Evolutionary conservation across 768 basidiomycete species (phyloP).

Genomic region (Mycena olivaceomarginata): DNA sequence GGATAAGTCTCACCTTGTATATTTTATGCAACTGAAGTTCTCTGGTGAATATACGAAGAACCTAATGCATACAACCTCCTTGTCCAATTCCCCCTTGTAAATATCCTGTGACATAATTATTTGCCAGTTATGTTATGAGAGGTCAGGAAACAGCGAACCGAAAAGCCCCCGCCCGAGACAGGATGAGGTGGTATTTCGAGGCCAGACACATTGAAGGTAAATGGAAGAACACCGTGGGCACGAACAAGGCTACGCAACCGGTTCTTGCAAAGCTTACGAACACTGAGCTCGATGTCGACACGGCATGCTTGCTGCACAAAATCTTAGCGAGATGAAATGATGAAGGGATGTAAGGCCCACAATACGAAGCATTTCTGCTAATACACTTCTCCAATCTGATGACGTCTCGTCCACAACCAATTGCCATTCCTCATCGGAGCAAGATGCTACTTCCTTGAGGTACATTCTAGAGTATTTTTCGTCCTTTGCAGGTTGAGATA

Average conservation of each 20-base stretch:
- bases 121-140: not conserved
- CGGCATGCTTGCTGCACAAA: slow-evolving; percentile 13
- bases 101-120: not conserved
- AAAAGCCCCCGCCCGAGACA: slow-evolving; percentile 20
- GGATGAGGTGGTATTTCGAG: slow-evolving; percentile 15
- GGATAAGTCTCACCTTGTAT: slow-evolving; percentile 31
- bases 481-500: no score
- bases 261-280: slow-evolving; percentile 14
- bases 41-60: not conserved
- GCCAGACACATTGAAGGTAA: slow-evolving; percentile 20
- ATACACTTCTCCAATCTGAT: slow-evolving; percentile 11
- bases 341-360: slow-evolving; percentile 8
- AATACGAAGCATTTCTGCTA: slow-evolving; percentile 14
- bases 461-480: no score
- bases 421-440: slow-evolving; percentile 15
- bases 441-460: not conserved
- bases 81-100: not conserved
- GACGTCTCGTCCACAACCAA: slow-evolving; percentile 4
- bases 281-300: slow-evolving; percentile 12
- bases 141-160: slow-evolving; percentile 15
- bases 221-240: slow-evolving; percentile 21
- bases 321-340: slow-evolving; percentile 10
- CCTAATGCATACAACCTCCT: not conserved
- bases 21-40: slow-evolving; percentile 8
- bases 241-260: slow-evolving; percentile 29